These are phyloP conservation scores for Fusarium buharicum DNA, from an alignment of 2,329 filamentous ascomycete species.

Conservation along the genomic window DNA sequence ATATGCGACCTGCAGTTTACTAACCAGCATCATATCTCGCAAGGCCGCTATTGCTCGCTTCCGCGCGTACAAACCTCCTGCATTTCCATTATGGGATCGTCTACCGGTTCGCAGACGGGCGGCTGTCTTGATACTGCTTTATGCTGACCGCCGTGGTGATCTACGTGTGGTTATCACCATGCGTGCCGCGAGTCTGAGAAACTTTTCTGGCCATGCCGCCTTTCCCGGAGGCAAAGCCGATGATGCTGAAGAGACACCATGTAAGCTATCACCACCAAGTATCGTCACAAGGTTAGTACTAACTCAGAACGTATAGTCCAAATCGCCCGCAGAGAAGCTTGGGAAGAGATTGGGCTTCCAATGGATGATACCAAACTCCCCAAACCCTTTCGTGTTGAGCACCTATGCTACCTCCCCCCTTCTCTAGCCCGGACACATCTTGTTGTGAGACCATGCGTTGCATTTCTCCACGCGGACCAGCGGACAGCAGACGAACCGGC, in stretches of 20 bases:
- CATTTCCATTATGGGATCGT: slow-evolving; percentile 70
- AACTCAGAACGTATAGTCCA: slow-evolving; percentile 64
- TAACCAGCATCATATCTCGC: slow-evolving; percentile 35
- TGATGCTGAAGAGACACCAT: slow-evolving; percentile 66
- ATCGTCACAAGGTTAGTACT: background rate
- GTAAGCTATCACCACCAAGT: slow-evolving; percentile 52
- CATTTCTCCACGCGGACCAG: slow-evolving; percentile 75
- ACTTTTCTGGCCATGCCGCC: slow-evolving; percentile 85
- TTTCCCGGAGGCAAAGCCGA: slow-evolving; percentile 83
- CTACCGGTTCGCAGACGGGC: slow-evolving; percentile 76
- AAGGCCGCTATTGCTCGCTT: slow-evolving; percentile 70
- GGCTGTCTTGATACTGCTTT: slow-evolving; percentile 87
- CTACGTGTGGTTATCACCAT: slow-evolving; percentile 77
- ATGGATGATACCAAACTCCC: slow-evolving; percentile 75
- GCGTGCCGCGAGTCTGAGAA: slow-evolving; percentile 70
- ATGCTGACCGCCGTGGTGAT: slow-evolving; percentile 83
- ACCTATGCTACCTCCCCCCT: slow-evolving; percentile 84
- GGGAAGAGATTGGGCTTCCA: slow-evolving; percentile 92
- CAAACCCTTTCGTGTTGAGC: slow-evolving; percentile 82
- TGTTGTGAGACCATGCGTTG: slow-evolving; percentile 79
- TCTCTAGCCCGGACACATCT: slow-evolving; percentile 78
- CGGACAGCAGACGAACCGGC: slow-evolving; percentile 46
- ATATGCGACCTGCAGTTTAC: slow-evolving; percentile 13
- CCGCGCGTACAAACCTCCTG: slow-evolving; percentile 68
- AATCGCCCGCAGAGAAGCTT: slow-evolving; percentile 88